phyloP scores from a whole-genome alignment of 441 rosid species.

The Erodium trifolium region DNA sequence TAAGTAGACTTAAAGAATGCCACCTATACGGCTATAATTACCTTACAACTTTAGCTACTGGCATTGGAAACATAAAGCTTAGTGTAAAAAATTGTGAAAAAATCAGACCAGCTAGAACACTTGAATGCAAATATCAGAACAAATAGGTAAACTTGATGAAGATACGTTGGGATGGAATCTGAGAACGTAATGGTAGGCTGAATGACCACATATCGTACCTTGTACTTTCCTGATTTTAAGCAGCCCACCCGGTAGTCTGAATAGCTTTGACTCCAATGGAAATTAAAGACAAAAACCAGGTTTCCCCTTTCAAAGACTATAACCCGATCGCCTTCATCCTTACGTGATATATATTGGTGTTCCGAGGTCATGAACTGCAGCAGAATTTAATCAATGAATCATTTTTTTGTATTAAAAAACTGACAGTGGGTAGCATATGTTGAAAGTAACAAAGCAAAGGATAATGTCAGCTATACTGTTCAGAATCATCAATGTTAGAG shows the following conservation, averaged over 20 bases:
- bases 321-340: conserved; percentile 70
- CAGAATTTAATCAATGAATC: conserved; percentile 14
- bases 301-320: conserved; percentile 80
- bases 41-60: background rate
- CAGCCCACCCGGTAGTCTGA: conserved; percentile 81
- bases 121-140: too few relatives aligned
- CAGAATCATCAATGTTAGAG: too few relatives aligned
- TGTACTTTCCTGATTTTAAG: conserved; percentile 79
- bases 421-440: background rate
- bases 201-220: conserved; percentile 36
- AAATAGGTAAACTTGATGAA: background rate
- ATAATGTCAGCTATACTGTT: too few relatives aligned
- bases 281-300: conserved; percentile 83
- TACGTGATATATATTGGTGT: conserved; percentile 80
- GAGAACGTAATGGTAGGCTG: background rate
- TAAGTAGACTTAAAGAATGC: background rate
- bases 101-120: background rate
- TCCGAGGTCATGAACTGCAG: conserved; percentile 90
- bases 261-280: conserved; percentile 87
- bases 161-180: background rate
- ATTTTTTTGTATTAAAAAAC: background rate
- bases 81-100: background rate
- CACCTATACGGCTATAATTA: background rate
- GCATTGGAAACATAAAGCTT: background rate
- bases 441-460: background rate